Percentiles rank a stretch among this genome's conserved stretches.
Conservation (phyloP, 2,329 filamentous ascomycete species). For the Cladorrhinum sp. region DNA sequence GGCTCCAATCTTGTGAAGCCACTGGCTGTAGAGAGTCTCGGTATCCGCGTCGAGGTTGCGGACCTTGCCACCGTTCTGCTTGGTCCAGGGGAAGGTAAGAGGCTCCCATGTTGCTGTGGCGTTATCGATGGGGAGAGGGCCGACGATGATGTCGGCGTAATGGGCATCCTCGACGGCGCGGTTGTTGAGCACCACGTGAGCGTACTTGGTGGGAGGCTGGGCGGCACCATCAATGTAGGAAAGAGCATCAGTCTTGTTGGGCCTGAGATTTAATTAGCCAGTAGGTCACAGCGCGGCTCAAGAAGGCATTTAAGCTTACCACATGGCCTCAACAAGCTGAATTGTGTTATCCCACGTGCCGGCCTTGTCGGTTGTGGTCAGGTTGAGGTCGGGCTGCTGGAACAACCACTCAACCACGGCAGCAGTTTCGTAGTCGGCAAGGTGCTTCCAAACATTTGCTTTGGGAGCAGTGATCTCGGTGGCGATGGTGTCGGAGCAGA, state of each 20-base stretch:
- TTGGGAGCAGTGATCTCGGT: conserved; percentile 36
- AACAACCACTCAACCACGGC: conserved; percentile 40
- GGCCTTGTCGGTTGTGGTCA: conserved; percentile 35
- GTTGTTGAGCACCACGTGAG: conserved; percentile 42
- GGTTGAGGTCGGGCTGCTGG: conserved; percentile 38
- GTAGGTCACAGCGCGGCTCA: too few relatives aligned
- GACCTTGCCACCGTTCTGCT: conserved; percentile 37
- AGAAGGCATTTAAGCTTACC: too few relatives aligned
- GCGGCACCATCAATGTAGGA: conserved; percentile 41
- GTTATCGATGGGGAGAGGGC: conserved; percentile 45
- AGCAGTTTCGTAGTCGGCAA: conserved; percentile 38
- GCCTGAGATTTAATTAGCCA: conserved; percentile 7
- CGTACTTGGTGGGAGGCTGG: conserved; percentile 39
- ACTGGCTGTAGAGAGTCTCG: conserved; percentile 32
- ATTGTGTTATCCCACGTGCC: conserved; percentile 38
- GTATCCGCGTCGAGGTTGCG: conserved; percentile 40
- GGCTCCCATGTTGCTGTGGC: conserved; percentile 37
- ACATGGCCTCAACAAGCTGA: conserved; percentile 15
- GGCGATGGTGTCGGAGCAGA: conserved; percentile 21
- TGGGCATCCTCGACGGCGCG: conserved; percentile 37
- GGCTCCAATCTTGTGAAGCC: conserved; percentile 35
- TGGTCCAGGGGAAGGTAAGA: conserved; percentile 42
- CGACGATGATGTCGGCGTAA: conserved; percentile 46
- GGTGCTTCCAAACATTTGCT: conserved; percentile 40
- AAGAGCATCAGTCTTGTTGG: conserved; percentile 49